phyloP scores from a whole-genome alignment of 352 stramenopile genomes.

The Pythium brachiatum region DNA sequence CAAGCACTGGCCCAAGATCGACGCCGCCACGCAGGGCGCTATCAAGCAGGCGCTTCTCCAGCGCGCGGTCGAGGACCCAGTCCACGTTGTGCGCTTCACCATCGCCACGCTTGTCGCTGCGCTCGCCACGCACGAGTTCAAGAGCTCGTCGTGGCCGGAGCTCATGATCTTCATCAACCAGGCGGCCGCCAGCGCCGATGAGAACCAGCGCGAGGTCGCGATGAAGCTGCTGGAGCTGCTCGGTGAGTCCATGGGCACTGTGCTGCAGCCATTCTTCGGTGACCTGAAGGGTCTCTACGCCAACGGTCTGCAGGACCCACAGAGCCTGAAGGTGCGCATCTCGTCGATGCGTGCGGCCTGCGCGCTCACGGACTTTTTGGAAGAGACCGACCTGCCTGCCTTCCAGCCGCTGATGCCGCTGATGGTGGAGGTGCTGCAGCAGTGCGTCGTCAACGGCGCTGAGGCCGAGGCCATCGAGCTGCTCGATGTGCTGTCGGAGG shows the following conservation, averaged over 20 bases:
- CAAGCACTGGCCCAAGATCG: conserved; percentile 91
- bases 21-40: conserved; percentile 63
- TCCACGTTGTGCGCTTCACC: conserved; percentile 85
- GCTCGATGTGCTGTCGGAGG: conserved; percentile 83
- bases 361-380: conserved; percentile 77
- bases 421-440: conserved; percentile 85
- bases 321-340: conserved; percentile 82
- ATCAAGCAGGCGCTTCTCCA: conserved; percentile 89
- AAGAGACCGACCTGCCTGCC: conserved; percentile 62
- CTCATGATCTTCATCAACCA: conserved; percentile 94
- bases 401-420: conserved; percentile 79
- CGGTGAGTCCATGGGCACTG: conserved; percentile 89
- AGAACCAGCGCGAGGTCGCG: conserved; percentile 88
- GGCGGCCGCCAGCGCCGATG: conserved; percentile 73
- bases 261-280: conserved; percentile 78
- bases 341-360: conserved; percentile 79
- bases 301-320: conserved; percentile 67
- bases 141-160: conserved; percentile 86
- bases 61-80: conserved; percentile 83
- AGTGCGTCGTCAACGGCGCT: conserved; percentile 74
- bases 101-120: conserved; percentile 82
- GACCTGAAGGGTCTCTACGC: conserved; percentile 80
- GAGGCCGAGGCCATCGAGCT: conserved; percentile 85
- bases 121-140: conserved; percentile 77
- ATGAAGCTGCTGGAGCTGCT: conserved; percentile 94